A percentile compares a stretch with the other conserved stretches of the same genome.
These are phyloP conservation scores for Apophysomyces variabilis DNA, from an alignment of 371 early-diverging fungal genomes.

Conservation along the genomic window DNA sequence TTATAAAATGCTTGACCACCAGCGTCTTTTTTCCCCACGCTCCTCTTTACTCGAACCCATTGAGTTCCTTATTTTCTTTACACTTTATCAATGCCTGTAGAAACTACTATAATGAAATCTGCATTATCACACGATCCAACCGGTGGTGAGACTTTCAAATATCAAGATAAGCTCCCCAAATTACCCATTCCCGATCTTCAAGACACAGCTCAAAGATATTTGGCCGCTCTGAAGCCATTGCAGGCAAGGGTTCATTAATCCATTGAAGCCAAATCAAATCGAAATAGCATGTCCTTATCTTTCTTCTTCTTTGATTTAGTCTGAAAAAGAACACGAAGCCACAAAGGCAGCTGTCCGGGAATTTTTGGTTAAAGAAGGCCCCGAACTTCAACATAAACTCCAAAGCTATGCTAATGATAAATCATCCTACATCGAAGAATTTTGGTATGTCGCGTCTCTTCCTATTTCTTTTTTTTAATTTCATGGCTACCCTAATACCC, in stretches of 20 bases:
- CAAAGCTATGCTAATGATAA: constrained; percentile 63
- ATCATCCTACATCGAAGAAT: constrained; percentile 61
- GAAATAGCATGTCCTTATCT: no score
- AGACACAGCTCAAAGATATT: constrained; percentile 79
- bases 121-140: constrained; percentile 8
- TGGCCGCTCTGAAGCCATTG: constrained; percentile 78
- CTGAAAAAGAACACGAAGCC: constrained; percentile 63
- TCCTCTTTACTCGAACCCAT: background rate
- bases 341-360: constrained; percentile 67
- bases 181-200: constrained; percentile 89
- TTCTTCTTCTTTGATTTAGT: constrained; percentile 18
- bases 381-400: constrained; percentile 78
- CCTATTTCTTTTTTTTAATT: background rate
- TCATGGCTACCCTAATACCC: background rate
- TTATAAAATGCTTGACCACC: background rate
- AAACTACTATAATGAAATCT: background rate
- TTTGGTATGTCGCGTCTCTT: constrained; percentile 42
- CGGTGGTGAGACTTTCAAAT: constrained; percentile 47
- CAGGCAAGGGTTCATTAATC: constrained; percentile 41
- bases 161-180: constrained; percentile 69
- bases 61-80: constrained; percentile 2
- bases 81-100: constrained; percentile 1
- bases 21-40: constrained; percentile 16
- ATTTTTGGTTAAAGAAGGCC: constrained; percentile 77
- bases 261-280: background rate